Base-by-base conservation (phyloP, 148 eudicot genomes). In the Vaccinium macrocarpon region DNA sequence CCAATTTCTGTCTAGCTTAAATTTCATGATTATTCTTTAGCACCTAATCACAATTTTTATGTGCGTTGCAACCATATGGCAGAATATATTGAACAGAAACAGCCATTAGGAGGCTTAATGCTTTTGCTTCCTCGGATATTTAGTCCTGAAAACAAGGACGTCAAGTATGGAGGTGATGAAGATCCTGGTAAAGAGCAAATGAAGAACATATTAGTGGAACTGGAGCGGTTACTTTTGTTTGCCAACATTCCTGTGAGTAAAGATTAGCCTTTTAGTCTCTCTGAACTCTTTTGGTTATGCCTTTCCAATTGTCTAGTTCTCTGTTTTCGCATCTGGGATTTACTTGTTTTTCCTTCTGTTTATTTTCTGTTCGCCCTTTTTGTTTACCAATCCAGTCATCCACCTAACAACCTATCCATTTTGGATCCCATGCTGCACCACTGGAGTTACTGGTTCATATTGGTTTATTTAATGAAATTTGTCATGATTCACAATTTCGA, bases 171-270 rank as follows among this genome's bases (percentile, higher is more conserved):
- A 87, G 84, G 66, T 66, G 95, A 88, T 85, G 78, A 84, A 73
- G 64, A 85, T 75, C 74, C 88, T 59, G 91, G 87, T 55, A 84
- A 87, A 77, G 90, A 84, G 77, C 80, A 49, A 75, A 64, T 88
- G 42, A 90, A 87, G 85, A 86, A 88, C 83, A 86, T 87, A 76
- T 86, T 97, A 89, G 83, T 87, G 79, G 91, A 92, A 82, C 88
- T 97, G 87, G 99, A 97, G 84, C 89, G 84, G 87, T 83, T 94
- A 82, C 96, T 97, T 73, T 83, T 95, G 70, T 95, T 93, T 90
- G 87, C 95, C 78, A 95, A 88, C 87, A 71, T 95, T 80, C 98
- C 96, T 83, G 99, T 97, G 86, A 97, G 99, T 92, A 57, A 84
- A 25, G n/a, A 42, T 21, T 57, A 42, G 23, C 53, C 27, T 35